Conservation (phyloP, 2,329 filamentous ascomycete species). For the Chrysoporthe deuterocubensis region DNA sequence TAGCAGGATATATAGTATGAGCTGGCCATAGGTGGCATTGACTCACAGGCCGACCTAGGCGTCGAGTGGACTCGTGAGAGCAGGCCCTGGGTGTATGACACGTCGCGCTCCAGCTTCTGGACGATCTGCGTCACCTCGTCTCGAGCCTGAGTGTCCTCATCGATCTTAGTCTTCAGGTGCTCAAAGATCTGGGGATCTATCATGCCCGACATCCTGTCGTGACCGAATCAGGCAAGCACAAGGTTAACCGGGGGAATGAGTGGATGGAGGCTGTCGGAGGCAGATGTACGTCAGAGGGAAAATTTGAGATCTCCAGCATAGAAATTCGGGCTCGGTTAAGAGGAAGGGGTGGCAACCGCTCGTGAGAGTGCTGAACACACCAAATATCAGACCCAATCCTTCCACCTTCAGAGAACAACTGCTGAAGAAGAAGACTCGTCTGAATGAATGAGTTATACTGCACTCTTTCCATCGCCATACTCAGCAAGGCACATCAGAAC, state of each 20-base stretch:
- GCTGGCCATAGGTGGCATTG: neutral
- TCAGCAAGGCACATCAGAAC: too few species aligned
- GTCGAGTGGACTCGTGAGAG: conserved; percentile 91
- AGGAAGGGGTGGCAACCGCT: neutral
- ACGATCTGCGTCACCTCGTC: conserved; percentile 84
- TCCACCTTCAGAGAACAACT: too few species aligned
- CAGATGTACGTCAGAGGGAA: neutral
- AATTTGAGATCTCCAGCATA: neutral
- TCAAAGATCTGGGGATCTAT: conserved; percentile 86
- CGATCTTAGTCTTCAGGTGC: conserved; percentile 84
- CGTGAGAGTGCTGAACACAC: neutral
- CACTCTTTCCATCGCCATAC: too few species aligned
- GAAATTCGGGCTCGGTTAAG: neutral
- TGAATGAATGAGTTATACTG: too few species aligned
- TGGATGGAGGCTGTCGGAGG: neutral
- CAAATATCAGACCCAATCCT: neutral
- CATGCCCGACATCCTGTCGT: conserved; percentile 48
- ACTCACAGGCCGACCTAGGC: conserved; percentile 61
- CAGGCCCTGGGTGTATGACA: conserved; percentile 78
- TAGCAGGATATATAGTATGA: neutral
- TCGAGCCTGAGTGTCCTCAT: conserved; percentile 80
- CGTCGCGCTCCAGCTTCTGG: conserved; percentile 81
- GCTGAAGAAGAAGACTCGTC: too few species aligned
- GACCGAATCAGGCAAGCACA: neutral
- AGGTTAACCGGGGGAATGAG: neutral